phyloP scores from a whole-genome alignment of 306 rosid species.

The Begonia fuchsioides region DNA sequence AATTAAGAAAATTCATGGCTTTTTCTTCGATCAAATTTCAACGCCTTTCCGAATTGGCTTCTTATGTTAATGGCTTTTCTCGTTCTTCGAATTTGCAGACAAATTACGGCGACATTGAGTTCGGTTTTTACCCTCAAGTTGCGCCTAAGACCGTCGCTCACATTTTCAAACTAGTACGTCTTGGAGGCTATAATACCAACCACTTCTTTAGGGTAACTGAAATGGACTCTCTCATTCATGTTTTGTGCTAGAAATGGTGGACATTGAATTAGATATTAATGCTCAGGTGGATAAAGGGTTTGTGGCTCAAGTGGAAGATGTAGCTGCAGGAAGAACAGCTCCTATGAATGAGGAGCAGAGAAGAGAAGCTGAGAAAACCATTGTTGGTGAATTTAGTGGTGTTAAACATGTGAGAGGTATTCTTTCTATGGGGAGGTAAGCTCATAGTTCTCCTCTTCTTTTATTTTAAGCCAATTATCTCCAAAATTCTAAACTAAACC shows the following conservation, averaged over 20 bases:
- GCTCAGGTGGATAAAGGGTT: slow-evolving; percentile 80
- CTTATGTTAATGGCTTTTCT: too few species aligned
- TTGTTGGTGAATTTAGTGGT: slow-evolving; percentile 72
- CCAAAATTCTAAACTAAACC: too few species aligned
- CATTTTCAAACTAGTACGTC: slow-evolving; percentile 82
- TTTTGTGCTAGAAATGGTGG: slow-evolving; percentile 4
- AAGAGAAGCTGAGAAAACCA: slow-evolving; percentile 47
- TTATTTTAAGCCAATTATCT: too few species aligned
- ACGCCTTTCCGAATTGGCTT: neutral
- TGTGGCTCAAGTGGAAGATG: slow-evolving; percentile 96
- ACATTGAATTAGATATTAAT: slow-evolving; percentile 15
- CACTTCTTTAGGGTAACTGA: slow-evolving; percentile 72
- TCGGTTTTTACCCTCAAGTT: slow-evolving; percentile 77
- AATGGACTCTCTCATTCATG: neutral
- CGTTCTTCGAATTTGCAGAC: slow-evolving; percentile 31
- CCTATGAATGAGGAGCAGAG: slow-evolving; percentile 80
- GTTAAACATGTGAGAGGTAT: slow-evolving; percentile 90
- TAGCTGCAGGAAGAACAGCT: slow-evolving; percentile 52
- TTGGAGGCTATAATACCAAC: slow-evolving; percentile 81
- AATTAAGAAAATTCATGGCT: neutral
- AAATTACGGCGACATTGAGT: slow-evolving; percentile 82
- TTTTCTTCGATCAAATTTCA: neutral
- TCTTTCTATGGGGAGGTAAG: slow-evolving; percentile 96
- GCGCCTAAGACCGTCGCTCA: slow-evolving; percentile 91
- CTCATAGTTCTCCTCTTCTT: slow-evolving; percentile 2